Base-by-base conservation (phyloP, 768 basidiomycete genomes). In the Multifurca ochricompacta region DNA sequence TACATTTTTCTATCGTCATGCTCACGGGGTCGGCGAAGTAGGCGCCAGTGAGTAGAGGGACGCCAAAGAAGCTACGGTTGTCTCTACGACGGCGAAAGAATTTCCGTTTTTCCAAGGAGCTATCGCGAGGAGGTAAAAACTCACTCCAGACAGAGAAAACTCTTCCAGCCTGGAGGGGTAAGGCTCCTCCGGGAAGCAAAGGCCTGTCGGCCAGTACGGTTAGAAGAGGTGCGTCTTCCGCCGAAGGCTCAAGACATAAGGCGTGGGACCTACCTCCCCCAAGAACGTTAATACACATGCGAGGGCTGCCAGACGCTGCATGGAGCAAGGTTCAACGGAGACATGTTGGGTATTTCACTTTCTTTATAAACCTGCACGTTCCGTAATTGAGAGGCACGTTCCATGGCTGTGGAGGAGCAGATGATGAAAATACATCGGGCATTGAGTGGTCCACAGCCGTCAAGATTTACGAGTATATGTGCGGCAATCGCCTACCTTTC, bases 1-100 rank as follows among this genome's bases (percentile, higher is more conserved):
- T 62, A 58, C 77, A 78, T 6, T 65, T 63, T 59, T 74, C 80
- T 32, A 80, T 73, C 6, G 86, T 87, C 81, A 87, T 86, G 21
- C 66, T 68, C 7, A 68, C 70, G 16, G 73, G 66, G 60, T 73
- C 72, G 3, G 73, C 66, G 53, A 71, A 78, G 5, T 72, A 67
- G 1, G 77, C 68, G 10, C 73, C 77, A 4, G 69, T 67, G 31
- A 88, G 74, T 1, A 86, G 78, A 35, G 36, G 28, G 10, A 4
- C 5, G 14, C 28, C 28, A 21, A 37, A 16, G 13, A 23, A 16
- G 23, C 8, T 48, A 28, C 25, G 34, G 19, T 46, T 40, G 30
- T 46, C 46, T 54, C 40, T 21, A 19, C 25, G 19, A 16, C 14
- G 7, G n/a, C n/a, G n/a, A n/a, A n/a, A n/a, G n/a, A n/a, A n/a